These are phyloP conservation scores for Westerdykella ornata DNA, from an alignment of 2,329 filamentous ascomycete genomes.

Conservation along the genomic window DNA sequence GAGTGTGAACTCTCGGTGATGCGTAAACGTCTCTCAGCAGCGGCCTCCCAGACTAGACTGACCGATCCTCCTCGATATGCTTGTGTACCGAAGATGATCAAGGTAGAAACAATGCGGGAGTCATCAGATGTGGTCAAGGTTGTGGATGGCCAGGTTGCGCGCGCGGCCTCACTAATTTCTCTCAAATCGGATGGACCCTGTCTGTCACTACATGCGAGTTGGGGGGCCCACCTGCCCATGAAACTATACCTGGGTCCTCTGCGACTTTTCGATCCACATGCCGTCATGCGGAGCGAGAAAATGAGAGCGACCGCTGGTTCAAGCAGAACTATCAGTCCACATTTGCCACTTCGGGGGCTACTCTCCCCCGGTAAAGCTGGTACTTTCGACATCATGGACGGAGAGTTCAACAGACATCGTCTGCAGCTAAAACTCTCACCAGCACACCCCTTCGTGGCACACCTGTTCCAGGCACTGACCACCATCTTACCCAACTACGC, in stretches of 20 bases:
- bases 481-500: conserved; percentile 31
- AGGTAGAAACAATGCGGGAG: conserved; percentile 19
- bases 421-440: conserved; percentile 29
- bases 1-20: conserved; percentile 35
- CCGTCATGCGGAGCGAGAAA: conserved; percentile 22
- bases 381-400: conserved; percentile 29
- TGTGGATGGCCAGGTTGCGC: conserved; percentile 26
- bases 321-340: conserved; percentile 25
- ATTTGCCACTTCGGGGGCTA: conserved; percentile 18
- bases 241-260: conserved; percentile 21
- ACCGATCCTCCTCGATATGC: conserved; percentile 25
- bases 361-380: conserved; percentile 21
- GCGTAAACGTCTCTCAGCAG: conserved; percentile 30
- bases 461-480: conserved; percentile 28
- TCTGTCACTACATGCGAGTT: conserved; percentile 31
- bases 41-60: conserved; percentile 20
- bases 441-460: conserved; percentile 19
- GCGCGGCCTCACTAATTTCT: conserved; percentile 24
- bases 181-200: conserved; percentile 14
- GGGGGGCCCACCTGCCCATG: conserved; percentile 32
- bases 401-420: conserved; percentile 27
- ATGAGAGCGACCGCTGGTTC: conserved; percentile 27
- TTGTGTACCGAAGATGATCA: conserved; percentile 30
- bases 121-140: conserved; percentile 29
- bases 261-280: conserved; percentile 31